These are phyloP conservation scores for Plasmodium gonderi DNA, from an alignment of 169 alveolate species.

Conservation along the genomic window DNA sequence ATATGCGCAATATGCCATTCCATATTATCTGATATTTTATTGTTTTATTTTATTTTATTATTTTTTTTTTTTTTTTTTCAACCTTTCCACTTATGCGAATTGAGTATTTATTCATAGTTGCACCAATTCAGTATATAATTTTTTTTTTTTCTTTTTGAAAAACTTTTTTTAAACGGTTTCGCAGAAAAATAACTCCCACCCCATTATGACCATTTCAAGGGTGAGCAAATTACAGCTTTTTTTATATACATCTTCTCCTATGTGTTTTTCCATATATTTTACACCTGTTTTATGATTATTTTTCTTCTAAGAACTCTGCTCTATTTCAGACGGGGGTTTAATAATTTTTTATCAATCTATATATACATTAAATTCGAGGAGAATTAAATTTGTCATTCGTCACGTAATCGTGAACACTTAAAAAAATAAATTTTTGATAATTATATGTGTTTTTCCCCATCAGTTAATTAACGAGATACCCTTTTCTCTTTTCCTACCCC, in stretches of 20 bases:
- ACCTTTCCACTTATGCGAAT: neutral
- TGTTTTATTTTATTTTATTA: neutral
- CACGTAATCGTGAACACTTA: no score
- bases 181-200: no score
- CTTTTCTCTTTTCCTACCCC: no score
- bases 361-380: neutral
- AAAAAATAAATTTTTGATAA: no score
- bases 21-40: neutral
- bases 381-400: neutral
- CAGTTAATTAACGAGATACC: no score
- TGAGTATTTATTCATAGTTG: neutral
- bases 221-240: neutral
- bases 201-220: neutral
- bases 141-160: neutral
- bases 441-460: no score
- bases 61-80: neutral
- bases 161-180: no score
- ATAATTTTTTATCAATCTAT: neutral
- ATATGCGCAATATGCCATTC: neutral
- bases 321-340: neutral
- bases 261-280: neutral
- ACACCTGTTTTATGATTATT: neutral
- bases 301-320: neutral
- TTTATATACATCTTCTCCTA: neutral
- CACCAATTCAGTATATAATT: neutral